Evolutionary conservation across 2,329 filamentous ascomycete species (phyloP).

Genomic region (Calonectria multiphialidica): DNA sequence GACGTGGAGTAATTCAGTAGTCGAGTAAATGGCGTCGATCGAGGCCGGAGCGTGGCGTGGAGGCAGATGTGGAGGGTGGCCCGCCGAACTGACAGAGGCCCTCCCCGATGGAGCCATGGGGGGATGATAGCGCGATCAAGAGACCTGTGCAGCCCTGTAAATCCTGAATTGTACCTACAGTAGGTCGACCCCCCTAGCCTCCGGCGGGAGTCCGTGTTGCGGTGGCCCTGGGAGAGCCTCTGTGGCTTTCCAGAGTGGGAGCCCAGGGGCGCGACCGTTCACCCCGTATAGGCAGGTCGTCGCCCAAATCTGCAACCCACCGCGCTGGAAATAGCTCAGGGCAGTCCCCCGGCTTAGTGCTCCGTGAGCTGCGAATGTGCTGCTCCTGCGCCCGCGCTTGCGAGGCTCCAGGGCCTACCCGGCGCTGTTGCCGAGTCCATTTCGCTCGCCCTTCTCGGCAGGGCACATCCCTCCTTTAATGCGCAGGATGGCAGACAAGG

Average conservation of each 20-base stretch:
- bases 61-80: constrained; percentile 33
- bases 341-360: background rate
- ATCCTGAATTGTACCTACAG: background rate
- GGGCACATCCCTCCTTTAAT: background rate
- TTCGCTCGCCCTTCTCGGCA: background rate
- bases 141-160: constrained; percentile 3
- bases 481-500: background rate
- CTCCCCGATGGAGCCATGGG: constrained; percentile 17
- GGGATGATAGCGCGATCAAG: constrained; percentile 21
- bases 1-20: constrained; percentile 21
- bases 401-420: background rate
- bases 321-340: background rate
- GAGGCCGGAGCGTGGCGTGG: constrained; percentile 25
- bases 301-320: background rate
- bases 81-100: constrained; percentile 12
- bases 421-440: background rate
- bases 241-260: background rate
- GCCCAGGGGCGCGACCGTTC: background rate
- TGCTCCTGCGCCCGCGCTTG: background rate
- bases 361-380: background rate
- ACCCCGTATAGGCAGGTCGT: background rate
- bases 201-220: constrained; percentile 11
- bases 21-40: constrained; percentile 9
- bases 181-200: constrained; percentile 3
- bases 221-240: background rate